Evolutionary conservation across 805 yeast species (phyloP).

Genomic region (Komagataella pastoris): DNA sequence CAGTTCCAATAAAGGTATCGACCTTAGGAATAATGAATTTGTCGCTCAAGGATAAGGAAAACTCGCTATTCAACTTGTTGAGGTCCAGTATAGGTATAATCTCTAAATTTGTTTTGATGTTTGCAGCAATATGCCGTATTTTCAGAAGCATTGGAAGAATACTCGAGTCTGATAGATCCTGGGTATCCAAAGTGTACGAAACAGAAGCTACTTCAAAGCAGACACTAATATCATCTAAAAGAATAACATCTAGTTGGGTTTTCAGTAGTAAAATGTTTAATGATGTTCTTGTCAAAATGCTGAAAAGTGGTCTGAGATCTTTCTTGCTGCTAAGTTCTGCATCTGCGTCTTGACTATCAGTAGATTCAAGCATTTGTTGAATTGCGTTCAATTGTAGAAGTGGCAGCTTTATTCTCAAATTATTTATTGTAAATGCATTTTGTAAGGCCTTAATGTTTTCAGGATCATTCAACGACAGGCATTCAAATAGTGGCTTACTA

Average conservation of each 20-base stretch:
- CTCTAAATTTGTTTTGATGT: not conserved
- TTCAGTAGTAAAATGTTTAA: not conserved
- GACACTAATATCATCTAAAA: not conserved
- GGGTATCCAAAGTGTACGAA: not conserved
- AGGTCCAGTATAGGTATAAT: not conserved
- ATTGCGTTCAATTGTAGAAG: not conserved
- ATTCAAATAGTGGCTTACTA: not conserved
- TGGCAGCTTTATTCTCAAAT: not conserved
- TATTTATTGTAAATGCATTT: not conserved
- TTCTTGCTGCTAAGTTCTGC: not conserved
- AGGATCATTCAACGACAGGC: not conserved
- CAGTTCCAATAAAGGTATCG: not conserved
- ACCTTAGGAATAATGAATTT: not conserved
- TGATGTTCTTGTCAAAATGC: not conserved
- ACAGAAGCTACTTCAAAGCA: not conserved
- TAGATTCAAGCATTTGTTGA: not conserved
- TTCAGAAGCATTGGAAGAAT: not conserved
- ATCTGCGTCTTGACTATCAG: not conserved
- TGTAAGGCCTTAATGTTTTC: not conserved
- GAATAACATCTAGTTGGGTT: not conserved
- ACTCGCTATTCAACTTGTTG: not conserved
- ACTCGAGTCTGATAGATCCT: not conserved
- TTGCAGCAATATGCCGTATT: not conserved
- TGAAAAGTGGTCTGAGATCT: not conserved
- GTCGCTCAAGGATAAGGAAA: not conserved